Evolutionary conservation across 768 basidiomycete species (phyloP).

Genomic region (Psilocybe subaeruginosa): DNA sequence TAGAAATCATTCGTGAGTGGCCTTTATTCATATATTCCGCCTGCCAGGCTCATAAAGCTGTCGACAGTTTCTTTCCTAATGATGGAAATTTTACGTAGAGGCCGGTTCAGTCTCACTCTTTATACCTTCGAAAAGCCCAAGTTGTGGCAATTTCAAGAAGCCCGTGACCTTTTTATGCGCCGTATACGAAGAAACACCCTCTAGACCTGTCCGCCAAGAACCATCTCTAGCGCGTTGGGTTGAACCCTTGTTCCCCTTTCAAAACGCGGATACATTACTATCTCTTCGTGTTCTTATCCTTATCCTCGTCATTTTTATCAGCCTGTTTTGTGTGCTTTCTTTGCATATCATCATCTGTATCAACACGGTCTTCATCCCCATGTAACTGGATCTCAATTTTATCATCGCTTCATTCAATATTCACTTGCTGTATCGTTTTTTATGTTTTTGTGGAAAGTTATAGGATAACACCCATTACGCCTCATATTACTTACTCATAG

Average conservation of each 20-base stretch:
- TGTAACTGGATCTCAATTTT: background rate
- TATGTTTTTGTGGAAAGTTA: too few relatives aligned
- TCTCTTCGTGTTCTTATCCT: background rate
- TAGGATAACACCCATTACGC: too few relatives aligned
- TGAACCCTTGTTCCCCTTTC: slow-evolving; percentile 11
- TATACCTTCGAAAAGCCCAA: slow-evolving; percentile 52
- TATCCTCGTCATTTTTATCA: background rate
- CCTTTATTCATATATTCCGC: background rate
- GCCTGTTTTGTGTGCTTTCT: background rate
- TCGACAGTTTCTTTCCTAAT: slow-evolving; percentile 59
- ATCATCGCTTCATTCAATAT: background rate
- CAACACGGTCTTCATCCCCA: background rate
- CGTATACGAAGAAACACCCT: slow-evolving; percentile 41
- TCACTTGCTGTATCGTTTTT: too few relatives aligned
- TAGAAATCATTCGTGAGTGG: slow-evolving; percentile 55
- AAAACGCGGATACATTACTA: background rate
- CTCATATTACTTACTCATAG: too few relatives aligned
- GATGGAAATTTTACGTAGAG: slow-evolving; percentile 65
- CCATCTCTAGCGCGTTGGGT: background rate
- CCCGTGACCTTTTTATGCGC: slow-evolving; percentile 37
- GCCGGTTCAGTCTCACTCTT: slow-evolving; percentile 54
- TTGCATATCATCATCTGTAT: background rate
- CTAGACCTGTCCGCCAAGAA: slow-evolving; percentile 17
- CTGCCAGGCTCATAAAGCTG: slow-evolving; percentile 10
- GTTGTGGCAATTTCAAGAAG: slow-evolving; percentile 49